Evolutionary conservation across 1,284 basidiomycete species (phyloP).

Genomic region (Apiotrichum montevideense): DNA sequence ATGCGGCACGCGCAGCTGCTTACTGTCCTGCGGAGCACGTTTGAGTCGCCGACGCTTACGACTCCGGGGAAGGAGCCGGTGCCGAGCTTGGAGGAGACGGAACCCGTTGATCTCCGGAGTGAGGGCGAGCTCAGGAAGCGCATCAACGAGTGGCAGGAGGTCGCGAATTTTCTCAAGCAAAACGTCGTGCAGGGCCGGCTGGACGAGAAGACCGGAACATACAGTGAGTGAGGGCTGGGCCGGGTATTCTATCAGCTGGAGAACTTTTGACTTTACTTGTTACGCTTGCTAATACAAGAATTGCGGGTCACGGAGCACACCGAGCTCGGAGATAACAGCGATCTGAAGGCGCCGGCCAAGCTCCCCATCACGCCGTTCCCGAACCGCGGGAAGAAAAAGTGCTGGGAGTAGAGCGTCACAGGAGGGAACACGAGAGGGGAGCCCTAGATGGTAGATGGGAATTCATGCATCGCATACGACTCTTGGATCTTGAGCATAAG

Average conservation of each 20-base stretch:
- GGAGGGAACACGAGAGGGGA: too few species aligned
- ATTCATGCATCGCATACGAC: too few species aligned
- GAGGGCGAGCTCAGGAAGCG: slow-evolving; percentile 34
- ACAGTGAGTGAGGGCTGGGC: slow-evolving; percentile 25
- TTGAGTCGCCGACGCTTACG: slow-evolving; percentile 37
- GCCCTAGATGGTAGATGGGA: too few species aligned
- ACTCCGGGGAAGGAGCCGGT: slow-evolving; percentile 12
- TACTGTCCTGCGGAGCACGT: slow-evolving; percentile 33
- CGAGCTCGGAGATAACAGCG: slow-evolving; percentile 42
- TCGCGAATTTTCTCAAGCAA: slow-evolving; percentile 37
- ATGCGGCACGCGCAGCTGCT: slow-evolving; percentile 28
- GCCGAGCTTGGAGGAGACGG: slow-evolving; percentile 9
- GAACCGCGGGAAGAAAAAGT: slow-evolving; percentile 29
- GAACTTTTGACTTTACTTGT: too few species aligned
- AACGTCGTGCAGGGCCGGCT: slow-evolving; percentile 45
- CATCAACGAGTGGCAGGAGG: slow-evolving; percentile 43
- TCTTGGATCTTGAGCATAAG: too few species aligned
- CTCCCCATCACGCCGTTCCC: slow-evolving; percentile 43
- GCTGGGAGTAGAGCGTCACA: slow-evolving; percentile 11
- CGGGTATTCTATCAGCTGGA: neutral
- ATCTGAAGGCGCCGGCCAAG: slow-evolving; percentile 30
- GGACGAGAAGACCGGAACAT: slow-evolving; percentile 29
- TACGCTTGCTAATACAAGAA: slow-evolving; percentile 25
- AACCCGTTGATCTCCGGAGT: slow-evolving; percentile 12
- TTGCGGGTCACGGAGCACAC: slow-evolving; percentile 43